Evolutionary conservation across 169 alveolate genomes (phyloP), one percentile per base, ranked within the genome.

Genomic region (Plasmodium gallinaceum): DNA sequence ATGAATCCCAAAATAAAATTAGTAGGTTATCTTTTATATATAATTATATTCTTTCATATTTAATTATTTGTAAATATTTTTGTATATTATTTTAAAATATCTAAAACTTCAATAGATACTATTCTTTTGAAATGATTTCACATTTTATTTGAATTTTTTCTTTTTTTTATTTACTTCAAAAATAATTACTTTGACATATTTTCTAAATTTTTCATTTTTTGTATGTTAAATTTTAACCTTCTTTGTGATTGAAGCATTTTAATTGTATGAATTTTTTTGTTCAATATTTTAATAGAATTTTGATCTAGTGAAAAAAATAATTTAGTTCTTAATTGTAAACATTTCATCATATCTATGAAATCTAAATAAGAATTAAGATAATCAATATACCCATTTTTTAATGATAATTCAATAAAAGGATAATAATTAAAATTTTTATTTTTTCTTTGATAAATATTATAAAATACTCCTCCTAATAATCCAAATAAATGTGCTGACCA

Each of bases 401-500:
- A 20, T 32, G 92, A 86, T 37, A 86, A 24, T 43, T 86, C 71
- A 58, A 69, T 71, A 71, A 86, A 86, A 14, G 92, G 92, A 39
- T 86, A 86, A 61, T 86, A 86, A 26, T 6, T 48, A 61, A 70
- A 70, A 7, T 71, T 71, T 14, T 80, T 80, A 70, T 18, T 64
- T 71, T 51, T 86, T 58, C 92, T 88, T 91, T 94, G 96, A 42
- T 88, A 61, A 7, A 61, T 42, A 88, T 94, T 92, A 60, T 94
- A 94, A 22, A 90, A 45, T 26, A 94, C 95, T 8, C 95, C 95
- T 14, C 95, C 92, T 20, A 88, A 88, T 57, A 94, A 37, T 22
- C 96, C 96, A 71, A 94, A 88, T 54, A 94, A 73, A 65, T 94
- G 96, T n/a, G 96, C 96, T 46, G 95, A 90, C 96, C 96, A 94